Evolutionary conservation across 345 rosid genomes (phyloP).

Genomic region (Lepidium aucheri): DNA sequence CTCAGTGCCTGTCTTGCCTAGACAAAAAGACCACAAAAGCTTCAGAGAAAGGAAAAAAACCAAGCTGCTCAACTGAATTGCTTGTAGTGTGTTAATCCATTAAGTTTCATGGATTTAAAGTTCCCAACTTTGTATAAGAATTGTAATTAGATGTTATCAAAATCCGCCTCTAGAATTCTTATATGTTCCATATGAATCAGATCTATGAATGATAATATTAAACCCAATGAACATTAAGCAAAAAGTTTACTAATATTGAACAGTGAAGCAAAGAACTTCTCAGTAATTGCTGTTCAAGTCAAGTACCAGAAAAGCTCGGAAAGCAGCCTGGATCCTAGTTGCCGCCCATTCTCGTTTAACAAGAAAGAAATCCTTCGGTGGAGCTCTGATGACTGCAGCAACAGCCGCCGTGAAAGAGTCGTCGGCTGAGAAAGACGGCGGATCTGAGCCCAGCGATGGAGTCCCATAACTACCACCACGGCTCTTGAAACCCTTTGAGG

Average conservation of each 20-base stretch:
- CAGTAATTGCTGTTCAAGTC: neutral
- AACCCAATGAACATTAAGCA: neutral
- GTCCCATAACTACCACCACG: conserved; percentile 29
- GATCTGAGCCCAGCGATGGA: conserved; percentile 45
- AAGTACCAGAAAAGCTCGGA: conserved; percentile 69
- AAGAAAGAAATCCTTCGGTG: conserved; percentile 58
- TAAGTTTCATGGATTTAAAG: too few species aligned
- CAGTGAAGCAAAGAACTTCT: neutral
- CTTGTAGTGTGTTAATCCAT: too few species aligned
- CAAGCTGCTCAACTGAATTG: neutral
- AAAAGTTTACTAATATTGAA: neutral
- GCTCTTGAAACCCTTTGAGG: conserved; percentile 41
- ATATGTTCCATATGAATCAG: neutral
- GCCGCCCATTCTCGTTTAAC: conserved; percentile 87
- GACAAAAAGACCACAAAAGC: neutral
- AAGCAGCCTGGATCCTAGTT: conserved; percentile 77
- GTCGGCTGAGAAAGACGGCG: conserved; percentile 34
- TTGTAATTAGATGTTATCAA: neutral
- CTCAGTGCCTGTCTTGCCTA: conserved; percentile 80
- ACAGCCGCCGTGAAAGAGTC: conserved; percentile 54
- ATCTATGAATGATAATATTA: neutral
- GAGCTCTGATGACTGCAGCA: conserved; percentile 73
- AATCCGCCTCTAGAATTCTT: too few species aligned
- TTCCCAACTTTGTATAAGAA: neutral
- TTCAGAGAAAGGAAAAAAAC: neutral